Conservation (phyloP, 805 yeast genomes). For the Starmerella vaccinii region DNA sequence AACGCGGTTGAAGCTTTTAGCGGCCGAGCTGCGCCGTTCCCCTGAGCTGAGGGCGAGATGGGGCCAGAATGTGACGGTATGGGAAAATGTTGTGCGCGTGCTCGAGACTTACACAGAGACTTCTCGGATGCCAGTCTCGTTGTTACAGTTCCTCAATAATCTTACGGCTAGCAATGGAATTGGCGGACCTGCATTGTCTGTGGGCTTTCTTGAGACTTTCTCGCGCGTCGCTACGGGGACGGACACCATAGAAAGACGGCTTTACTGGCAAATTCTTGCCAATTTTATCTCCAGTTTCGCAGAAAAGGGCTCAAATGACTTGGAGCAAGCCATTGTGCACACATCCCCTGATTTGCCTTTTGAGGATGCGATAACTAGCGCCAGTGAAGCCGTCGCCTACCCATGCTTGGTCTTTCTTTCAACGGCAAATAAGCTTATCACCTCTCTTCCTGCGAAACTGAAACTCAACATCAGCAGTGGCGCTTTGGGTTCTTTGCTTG, state of each 20-base stretch:
- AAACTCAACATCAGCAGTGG: not conserved
- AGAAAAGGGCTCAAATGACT: not conserved
- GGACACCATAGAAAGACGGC: not conserved
- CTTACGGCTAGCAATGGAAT: conserved; percentile 2
- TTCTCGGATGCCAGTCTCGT: no score
- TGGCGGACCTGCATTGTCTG: not conserved
- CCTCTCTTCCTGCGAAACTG: not conserved
- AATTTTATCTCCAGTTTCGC: conserved; percentile 6
- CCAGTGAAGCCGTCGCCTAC: not conserved
- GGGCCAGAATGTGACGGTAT: not conserved
- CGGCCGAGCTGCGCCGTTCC: not conserved
- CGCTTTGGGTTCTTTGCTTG: not conserved
- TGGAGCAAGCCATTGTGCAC: not conserved
- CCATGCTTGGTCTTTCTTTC: not conserved
- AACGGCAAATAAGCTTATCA: not conserved
- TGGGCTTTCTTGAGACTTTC: not conserved
- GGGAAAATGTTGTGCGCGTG: not conserved
- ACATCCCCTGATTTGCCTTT: not conserved
- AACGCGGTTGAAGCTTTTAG: not conserved
- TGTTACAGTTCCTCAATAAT: conserved; percentile 9
- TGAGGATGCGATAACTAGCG: not conserved
- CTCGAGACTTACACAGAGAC: not conserved
- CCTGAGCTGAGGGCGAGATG: not conserved
- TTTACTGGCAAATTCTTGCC: conserved; percentile 15
- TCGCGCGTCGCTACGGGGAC: not conserved